These are phyloP conservation scores for Phytopythium sindhum DNA, from an alignment of 352 stramenopile genomes.

Conservation along the genomic window DNA sequence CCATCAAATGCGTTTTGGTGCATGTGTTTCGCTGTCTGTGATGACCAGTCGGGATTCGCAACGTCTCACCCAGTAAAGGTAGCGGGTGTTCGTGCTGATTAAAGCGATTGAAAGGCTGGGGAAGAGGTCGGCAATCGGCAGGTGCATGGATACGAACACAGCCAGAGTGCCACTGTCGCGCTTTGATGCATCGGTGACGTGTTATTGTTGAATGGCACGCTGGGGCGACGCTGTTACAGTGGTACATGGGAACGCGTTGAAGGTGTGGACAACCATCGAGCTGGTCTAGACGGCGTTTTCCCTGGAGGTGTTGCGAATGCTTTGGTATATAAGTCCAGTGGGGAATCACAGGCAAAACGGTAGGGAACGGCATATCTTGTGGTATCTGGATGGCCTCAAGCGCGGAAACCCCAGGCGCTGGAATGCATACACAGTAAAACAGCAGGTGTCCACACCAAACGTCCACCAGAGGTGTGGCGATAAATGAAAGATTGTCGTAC, in stretches of 20 bases:
- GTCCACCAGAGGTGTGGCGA: background rate
- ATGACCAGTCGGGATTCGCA: background rate
- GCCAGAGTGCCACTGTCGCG: background rate
- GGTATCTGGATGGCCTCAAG: too few species aligned
- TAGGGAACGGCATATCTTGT: too few species aligned
- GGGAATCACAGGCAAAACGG: too few species aligned
- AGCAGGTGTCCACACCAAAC: background rate
- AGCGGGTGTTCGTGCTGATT: background rate
- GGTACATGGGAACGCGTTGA: background rate
- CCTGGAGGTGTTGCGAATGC: background rate
- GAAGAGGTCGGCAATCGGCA: background rate
- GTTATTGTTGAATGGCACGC: constrained; percentile 4
- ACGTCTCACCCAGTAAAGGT: constrained; percentile 1
- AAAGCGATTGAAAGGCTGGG: background rate
- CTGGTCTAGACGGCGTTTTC: background rate
- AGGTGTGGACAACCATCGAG: background rate
- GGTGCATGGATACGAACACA: constrained; percentile 2
- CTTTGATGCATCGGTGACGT: background rate
- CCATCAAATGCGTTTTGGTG: background rate
- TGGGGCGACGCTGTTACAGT: background rate
- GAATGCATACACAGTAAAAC: too few species aligned
- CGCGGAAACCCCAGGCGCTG: too few species aligned
- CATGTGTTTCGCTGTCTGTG: background rate
- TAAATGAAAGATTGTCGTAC: background rate
- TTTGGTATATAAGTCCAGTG: background rate